phyloP scores from a whole-genome alignment of 192 early-diverging fungal genomes.

The Gonapodya prolifera region DNA sequence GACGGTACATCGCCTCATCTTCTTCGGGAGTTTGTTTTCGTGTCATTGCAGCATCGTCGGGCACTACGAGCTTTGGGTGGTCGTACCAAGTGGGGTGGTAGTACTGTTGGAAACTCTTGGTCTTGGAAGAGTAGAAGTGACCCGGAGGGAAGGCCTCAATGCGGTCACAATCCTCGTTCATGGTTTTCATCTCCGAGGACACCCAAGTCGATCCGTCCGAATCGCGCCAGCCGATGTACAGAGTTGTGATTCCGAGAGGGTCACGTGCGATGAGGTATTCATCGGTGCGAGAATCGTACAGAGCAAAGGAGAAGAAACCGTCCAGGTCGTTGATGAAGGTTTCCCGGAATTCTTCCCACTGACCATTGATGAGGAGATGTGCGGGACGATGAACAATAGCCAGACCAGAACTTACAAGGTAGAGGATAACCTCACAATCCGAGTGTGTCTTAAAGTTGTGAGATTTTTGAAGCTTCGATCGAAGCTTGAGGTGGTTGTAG shows the following conservation, averaged over 20 bases:
- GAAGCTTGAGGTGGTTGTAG: slow-evolving; percentile 89
- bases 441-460: slow-evolving; percentile 87
- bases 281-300: slow-evolving; percentile 72
- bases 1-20: slow-evolving; percentile 44
- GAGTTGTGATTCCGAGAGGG: slow-evolving; percentile 94
- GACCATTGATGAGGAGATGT: too few species aligned
- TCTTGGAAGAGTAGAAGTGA: slow-evolving; percentile 73
- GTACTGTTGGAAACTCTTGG: slow-evolving; percentile 67
- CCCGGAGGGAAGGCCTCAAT: slow-evolving; percentile 97
- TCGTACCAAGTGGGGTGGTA: slow-evolving; percentile 86
- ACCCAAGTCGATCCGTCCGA: slow-evolving; percentile 83
- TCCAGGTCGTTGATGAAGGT: slow-evolving; percentile 80
- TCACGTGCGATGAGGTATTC: slow-evolving; percentile 86
- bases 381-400: too few species aligned
- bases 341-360: slow-evolving; percentile 77
- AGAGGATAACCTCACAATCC: slow-evolving; percentile 94
- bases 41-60: slow-evolving; percentile 27
- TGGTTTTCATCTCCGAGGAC: slow-evolving; percentile 86
- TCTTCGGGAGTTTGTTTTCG: slow-evolving; percentile 40
- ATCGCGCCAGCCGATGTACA: slow-evolving; percentile 84
- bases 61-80: slow-evolving; percentile 16
- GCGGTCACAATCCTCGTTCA: slow-evolving; percentile 94
- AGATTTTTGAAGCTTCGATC: slow-evolving; percentile 55
- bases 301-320: slow-evolving; percentile 93
- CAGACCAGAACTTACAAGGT: slow-evolving; percentile 67